A percentile compares a stretch with the other conserved stretches of the same genome.
phyloP scores from a whole-genome alignment of 441 rosid genomes.

The Pelargonium cotyledonis region DNA sequence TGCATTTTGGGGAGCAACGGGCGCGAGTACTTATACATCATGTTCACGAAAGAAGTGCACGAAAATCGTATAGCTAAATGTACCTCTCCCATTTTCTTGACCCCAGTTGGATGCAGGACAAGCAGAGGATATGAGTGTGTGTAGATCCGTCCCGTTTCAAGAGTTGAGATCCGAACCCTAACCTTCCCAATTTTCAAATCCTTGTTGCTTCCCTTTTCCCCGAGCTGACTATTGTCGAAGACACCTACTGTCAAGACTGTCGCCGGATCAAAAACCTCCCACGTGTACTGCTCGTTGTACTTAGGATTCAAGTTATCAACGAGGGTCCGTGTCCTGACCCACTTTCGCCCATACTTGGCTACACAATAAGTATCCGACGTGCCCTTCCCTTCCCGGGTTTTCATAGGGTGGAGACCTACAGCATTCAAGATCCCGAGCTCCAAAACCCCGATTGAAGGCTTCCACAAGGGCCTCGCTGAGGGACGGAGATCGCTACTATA shows the following conservation, averaged over 20 bases:
- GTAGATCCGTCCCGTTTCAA: slow-evolving; percentile 79
- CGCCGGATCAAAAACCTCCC: slow-evolving; percentile 95
- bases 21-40: slow-evolving; percentile 68
- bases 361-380: slow-evolving; percentile 88
- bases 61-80: slow-evolving; percentile 84
- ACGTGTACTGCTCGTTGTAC: slow-evolving; percentile 84
- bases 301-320: slow-evolving; percentile 71
- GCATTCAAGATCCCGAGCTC: slow-evolving; percentile 84
- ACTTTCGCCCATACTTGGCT: slow-evolving; percentile 87
- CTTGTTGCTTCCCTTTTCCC: slow-evolving; percentile 45
- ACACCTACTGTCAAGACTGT: slow-evolving; percentile 86
- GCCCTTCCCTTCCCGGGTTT: slow-evolving; percentile 76
- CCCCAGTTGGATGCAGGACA: slow-evolving; percentile 78
- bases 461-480: slow-evolving; percentile 86
- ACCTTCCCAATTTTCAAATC: slow-evolving; percentile 88
- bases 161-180: slow-evolving; percentile 74
- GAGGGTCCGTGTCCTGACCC: slow-evolving; percentile 84
- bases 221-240: slow-evolving; percentile 76
- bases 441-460: slow-evolving; percentile 76
- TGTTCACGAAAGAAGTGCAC: slow-evolving; percentile 66
- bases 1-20: slow-evolving; percentile 93
- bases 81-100: slow-evolving; percentile 90
- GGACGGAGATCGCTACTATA: slow-evolving; percentile 95
- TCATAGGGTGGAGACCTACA: slow-evolving; percentile 88
- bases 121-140: slow-evolving; percentile 81